A percentile compares a stretch with the other conserved stretches of the same genome.
These are phyloP conservation scores for Globisporangium recalcitrans DNA, from an alignment of 352 stramenopile genomes.

Conservation along the genomic window DNA sequence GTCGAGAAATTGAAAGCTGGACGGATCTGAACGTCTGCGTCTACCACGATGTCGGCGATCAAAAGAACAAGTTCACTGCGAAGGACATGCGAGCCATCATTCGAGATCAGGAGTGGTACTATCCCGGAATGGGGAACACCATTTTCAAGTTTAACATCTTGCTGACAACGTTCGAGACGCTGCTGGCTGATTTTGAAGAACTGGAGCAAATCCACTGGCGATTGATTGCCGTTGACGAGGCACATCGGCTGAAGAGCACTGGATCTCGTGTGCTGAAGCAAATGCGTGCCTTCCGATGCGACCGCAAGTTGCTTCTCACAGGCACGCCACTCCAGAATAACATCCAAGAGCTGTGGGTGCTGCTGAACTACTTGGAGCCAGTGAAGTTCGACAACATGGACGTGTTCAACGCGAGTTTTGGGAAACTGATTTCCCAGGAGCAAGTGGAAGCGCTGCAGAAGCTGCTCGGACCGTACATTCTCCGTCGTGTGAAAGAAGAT, in stretches of 20 bases:
- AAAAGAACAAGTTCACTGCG: constrained; percentile 69
- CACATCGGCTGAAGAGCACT: constrained; percentile 72
- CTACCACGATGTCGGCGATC: constrained; percentile 94
- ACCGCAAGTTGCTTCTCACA: constrained; percentile 93
- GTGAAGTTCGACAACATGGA: constrained; percentile 89
- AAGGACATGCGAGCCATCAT: constrained; percentile 87
- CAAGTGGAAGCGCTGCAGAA: constrained; percentile 94
- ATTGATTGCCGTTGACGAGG: constrained; percentile 79
- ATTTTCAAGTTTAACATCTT: constrained; percentile 88
- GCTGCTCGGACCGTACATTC: constrained; percentile 91
- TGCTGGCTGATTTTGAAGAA: constrained; percentile 81
- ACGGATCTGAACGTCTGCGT: constrained; percentile 98
- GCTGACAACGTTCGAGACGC: constrained; percentile 80
- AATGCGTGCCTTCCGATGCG: constrained; percentile 81
- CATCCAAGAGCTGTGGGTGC: constrained; percentile 94
- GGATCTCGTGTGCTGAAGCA: constrained; percentile 84
- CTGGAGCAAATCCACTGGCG: constrained; percentile 85
- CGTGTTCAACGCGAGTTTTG: constrained; percentile 91
- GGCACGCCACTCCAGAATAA: constrained; percentile 97
- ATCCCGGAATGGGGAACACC: constrained; percentile 85
- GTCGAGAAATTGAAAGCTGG: constrained; percentile 86
- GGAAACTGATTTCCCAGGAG: constrained; percentile 88
- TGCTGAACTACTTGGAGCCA: constrained; percentile 96
- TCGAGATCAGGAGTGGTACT: constrained; percentile 87
- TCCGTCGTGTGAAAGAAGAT: constrained; percentile 97